Conservation (phyloP, 108 stramenopile species). For the Cylindrotheca closterium region DNA sequence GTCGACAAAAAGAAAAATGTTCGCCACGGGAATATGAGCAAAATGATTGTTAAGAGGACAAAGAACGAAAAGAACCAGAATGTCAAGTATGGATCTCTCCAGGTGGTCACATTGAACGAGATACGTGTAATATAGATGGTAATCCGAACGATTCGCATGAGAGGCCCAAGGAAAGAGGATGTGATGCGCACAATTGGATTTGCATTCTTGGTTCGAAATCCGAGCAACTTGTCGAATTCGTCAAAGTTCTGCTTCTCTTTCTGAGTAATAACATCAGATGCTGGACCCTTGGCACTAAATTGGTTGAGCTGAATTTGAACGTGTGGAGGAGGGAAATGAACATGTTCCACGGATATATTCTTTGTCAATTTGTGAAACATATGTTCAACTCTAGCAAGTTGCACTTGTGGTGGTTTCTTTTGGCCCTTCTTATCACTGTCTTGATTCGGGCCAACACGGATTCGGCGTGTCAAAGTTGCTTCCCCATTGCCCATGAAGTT, state of each 20-base stretch:
- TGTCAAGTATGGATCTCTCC: slow-evolving; percentile 77
- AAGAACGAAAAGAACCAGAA: slow-evolving; percentile 59
- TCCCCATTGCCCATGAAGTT: slow-evolving; percentile 25
- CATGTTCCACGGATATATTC: slow-evolving; percentile 47
- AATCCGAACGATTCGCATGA: slow-evolving; percentile 57
- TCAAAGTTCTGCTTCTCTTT: slow-evolving; percentile 40
- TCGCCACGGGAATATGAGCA: slow-evolving; percentile 78
- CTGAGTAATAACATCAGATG: slow-evolving; percentile 30
- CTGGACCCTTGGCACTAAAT: slow-evolving; percentile 35
- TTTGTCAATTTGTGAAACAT: slow-evolving; percentile 42
- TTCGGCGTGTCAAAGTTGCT: slow-evolving; percentile 33
- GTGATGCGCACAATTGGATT: slow-evolving; percentile 49
- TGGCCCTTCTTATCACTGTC: slow-evolving; percentile 38
- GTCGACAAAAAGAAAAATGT: slow-evolving; percentile 56
- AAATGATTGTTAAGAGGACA: slow-evolving; percentile 33
- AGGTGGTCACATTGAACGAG: slow-evolving; percentile 60
- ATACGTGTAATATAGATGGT: slow-evolving; percentile 42
- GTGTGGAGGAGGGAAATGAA: slow-evolving; percentile 40
- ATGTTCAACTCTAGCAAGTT: slow-evolving; percentile 36
- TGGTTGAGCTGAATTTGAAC: slow-evolving; percentile 21
- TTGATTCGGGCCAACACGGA: slow-evolving; percentile 43
- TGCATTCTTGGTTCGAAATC: slow-evolving; percentile 37
- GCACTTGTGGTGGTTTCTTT: slow-evolving; percentile 37
- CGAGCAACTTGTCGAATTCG: slow-evolving; percentile 53
- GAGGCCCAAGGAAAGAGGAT: slow-evolving; percentile 50